Percentiles rank a stretch among this genome's conserved stretches.
Evolutionary conservation across 176 grass and related monocot genomes (phyloP).

Genomic region (Sorghum bicolor): Sorghum_bicolor_NCBIv3 NC_012875.2:48458001-48458500

Average conservation of each 20-base stretch:
- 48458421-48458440: constrained; percentile 66
- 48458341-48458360: constrained; percentile 53
- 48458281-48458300: neutral
- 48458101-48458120: constrained; percentile 66
- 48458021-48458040: constrained; percentile 5
- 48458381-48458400: constrained; percentile 58
- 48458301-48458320: constrained; percentile 1
- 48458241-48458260: constrained; percentile 69
- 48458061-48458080: constrained; percentile 67
- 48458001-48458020: neutral
- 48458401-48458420: constrained; percentile 64
- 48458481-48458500: constrained; percentile 53
- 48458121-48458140: constrained; percentile 53
- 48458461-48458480: constrained; percentile 60
- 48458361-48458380: constrained; percentile 73
- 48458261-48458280: constrained; percentile 41
- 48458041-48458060: constrained; percentile 30
- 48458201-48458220: constrained; percentile 70
- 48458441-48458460: constrained; percentile 65
- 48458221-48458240: constrained; percentile 85
- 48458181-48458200: constrained; percentile 68
- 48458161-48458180: constrained; percentile 78
- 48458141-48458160: constrained; percentile 73
- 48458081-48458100: constrained; percentile 73
- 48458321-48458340: neutral